Base-by-base conservation (phyloP, 1,139 yeast species). In the Schwanniomyces etchellsii region DNA sequence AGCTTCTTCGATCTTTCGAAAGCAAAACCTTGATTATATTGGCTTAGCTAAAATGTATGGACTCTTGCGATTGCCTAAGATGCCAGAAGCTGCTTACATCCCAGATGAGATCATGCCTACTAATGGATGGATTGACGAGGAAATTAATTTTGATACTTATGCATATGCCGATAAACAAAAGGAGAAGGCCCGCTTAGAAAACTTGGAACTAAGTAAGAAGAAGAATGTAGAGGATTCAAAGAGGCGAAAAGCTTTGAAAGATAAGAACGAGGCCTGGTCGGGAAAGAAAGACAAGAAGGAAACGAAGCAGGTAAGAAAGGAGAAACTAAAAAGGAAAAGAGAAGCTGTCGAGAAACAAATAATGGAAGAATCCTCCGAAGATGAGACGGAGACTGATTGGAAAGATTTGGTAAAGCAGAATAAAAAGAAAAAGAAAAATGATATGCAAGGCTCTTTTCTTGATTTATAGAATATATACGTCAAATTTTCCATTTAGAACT, bases 1-100 rank as follows among this genome's bases (percentile, higher is more conserved):
- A n/a, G 95, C 96, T 1, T 68, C 81, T 7, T 88, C 96, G 0
- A 91, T 93, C 22, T 93, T 93, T 60, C 67, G 98, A 38, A 47
- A 84, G 14, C 72, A 74, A 28, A 61, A 76, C 6, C 57, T 93
- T 36, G 94, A 89, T 50, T 81, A 83, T 44, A 53, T 80, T 17
- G 83, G 81, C 0, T 41, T 81, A 10, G 96, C 94, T 1, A 71
- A 66, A 40, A 68, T 83, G 60, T 88, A 83, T 55, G 95, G 96
- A 1, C 57, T 93, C 10, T 57, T 85, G 28, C 68, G 96, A 43
- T 59, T 91, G 32, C 99, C 99, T 5, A 77, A 79, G 44, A 93
- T 93, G 97, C 98, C 98, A 0, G 99, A 93, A 52, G 66, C 85
- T 16, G 67, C 62, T 35, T 65, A 69, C 44, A 61, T 82, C 2